phyloP scores from a whole-genome alignment of 129 eudicot genomes.

The Centaurea solstitialis region DNA sequence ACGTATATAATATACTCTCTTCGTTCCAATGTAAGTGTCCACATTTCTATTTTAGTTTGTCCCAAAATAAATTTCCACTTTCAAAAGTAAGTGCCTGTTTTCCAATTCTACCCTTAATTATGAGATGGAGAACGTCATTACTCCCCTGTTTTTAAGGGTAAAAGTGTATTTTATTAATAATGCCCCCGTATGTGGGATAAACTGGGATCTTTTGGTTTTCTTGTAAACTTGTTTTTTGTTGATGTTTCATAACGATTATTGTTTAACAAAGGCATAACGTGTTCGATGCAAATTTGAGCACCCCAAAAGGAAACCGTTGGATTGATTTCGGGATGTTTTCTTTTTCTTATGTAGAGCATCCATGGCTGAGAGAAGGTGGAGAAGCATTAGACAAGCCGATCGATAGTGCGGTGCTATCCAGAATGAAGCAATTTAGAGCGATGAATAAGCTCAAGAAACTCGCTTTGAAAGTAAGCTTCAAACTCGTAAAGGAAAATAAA shows the following conservation, averaged over 20 bases:
- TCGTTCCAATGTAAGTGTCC: too few relatives aligned
- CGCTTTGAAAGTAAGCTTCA: conserved; percentile 41
- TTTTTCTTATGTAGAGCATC: conserved; percentile 33
- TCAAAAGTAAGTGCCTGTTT: too few relatives aligned
- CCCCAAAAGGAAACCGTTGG: background rate
- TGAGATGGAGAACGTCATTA: too few relatives aligned
- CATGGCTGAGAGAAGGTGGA: conserved; percentile 63
- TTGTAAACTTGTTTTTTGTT: background rate
- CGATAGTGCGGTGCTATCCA: conserved; percentile 56
- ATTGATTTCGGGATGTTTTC: background rate
- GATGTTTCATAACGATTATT: background rate
- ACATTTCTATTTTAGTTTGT: background rate
- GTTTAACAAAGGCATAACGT: background rate
- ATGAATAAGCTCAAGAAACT: conserved; percentile 64
- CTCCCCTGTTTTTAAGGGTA: too few relatives aligned
- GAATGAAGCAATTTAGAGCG: conserved; percentile 64
- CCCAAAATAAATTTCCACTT: background rate
- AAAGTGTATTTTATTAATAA: too few relatives aligned
- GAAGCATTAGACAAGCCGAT: conserved; percentile 62
- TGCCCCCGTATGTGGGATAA: too few relatives aligned
- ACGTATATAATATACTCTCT: background rate
- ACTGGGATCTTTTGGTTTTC: too few relatives aligned
- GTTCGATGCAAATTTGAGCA: background rate
- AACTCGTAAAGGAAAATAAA: background rate
- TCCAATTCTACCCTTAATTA: too few relatives aligned